Evolutionary conservation across 2,329 filamentous ascomycete genomes (phyloP).

Genomic region (Fusarium chaquense): DNA sequence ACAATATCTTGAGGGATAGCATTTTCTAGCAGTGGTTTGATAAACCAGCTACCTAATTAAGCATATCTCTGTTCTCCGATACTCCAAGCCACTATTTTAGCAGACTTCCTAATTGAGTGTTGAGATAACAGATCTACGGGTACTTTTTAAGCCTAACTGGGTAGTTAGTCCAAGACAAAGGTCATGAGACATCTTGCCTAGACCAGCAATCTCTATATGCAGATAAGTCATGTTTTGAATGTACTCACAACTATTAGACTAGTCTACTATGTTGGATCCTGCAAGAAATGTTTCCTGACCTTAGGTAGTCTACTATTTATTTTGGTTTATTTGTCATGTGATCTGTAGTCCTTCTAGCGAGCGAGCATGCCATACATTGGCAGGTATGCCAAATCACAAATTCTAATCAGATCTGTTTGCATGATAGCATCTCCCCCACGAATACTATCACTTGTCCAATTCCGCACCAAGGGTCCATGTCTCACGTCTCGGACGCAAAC

Average conservation of each 20-base stretch:
- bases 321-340: neutral
- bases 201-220: neutral
- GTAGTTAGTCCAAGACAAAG: neutral
- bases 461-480: neutral
- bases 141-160: slow-evolving; percentile 5
- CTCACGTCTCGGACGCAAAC: slow-evolving; percentile 22
- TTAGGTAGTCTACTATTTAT: neutral
- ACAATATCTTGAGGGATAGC: neutral
- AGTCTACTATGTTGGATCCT: neutral
- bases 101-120: slow-evolving; percentile 19
- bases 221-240: neutral
- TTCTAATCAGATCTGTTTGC: neutral
- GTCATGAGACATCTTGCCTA: slow-evolving; percentile 32
- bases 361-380: neutral
- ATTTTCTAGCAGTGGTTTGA: neutral
- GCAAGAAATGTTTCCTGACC: neutral
- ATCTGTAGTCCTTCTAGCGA: neutral
- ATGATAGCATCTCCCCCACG: neutral
- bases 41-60: neutral
- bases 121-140: slow-evolving; percentile 5
- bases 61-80: neutral
- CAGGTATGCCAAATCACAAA: no score
- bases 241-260: neutral
- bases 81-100: neutral
- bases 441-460: slow-evolving; percentile 3